These are phyloP conservation scores for Tulasnella sp. DNA, from an alignment of 768 basidiomycete genomes.

Conservation along the genomic window DNA sequence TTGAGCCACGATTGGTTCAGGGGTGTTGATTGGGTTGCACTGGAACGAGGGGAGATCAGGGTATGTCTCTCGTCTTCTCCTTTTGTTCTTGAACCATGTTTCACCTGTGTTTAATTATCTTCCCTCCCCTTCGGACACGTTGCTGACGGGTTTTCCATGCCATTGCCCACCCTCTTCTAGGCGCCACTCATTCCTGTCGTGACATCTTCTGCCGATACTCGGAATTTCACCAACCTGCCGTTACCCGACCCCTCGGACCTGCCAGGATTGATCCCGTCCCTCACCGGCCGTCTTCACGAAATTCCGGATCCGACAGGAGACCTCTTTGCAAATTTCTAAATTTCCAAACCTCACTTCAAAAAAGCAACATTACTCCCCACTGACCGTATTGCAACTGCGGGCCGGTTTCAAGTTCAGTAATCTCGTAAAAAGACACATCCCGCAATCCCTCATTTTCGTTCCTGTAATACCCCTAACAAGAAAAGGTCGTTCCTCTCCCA, in stretches of 20 bases:
- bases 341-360: background rate
- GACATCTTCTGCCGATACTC: constrained; percentile 74
- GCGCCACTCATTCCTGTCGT: constrained; percentile 46
- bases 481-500: background rate
- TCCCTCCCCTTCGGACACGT: background rate
- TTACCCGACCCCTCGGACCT: constrained; percentile 33
- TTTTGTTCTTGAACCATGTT: background rate
- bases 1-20: constrained; percentile 92
- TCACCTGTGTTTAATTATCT: background rate
- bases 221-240: constrained; percentile 60
- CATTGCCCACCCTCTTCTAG: constrained; percentile 21
- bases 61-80: constrained; percentile 44
- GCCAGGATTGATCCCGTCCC: constrained; percentile 31
- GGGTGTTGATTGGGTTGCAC: constrained; percentile 87
- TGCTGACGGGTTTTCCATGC: constrained; percentile 27
- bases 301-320: constrained; percentile 24
- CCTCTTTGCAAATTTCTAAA: constrained; percentile 24
- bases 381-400: background rate
- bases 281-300: constrained; percentile 25
- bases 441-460: background rate
- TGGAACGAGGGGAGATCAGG: constrained; percentile 81
- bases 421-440: background rate
- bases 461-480: constrained; percentile 10
- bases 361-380: background rate
- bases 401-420: constrained; percentile 2